Conservation (phyloP, 2,329 filamentous ascomycete species). For the Talaromyces sp. region DNA sequence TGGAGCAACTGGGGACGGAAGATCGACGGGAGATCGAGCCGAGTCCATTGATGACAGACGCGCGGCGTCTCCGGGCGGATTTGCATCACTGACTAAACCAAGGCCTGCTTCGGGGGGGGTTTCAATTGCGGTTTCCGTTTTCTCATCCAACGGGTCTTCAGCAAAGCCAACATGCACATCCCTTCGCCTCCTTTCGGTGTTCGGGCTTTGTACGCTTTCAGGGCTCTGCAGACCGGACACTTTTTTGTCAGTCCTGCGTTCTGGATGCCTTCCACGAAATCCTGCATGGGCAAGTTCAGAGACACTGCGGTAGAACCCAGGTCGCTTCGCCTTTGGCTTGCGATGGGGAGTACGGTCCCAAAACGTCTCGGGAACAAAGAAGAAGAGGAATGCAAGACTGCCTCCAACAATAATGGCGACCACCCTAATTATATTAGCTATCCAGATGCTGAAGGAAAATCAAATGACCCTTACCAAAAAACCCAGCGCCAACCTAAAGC, state of each 20-base stretch:
- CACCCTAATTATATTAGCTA: constrained; percentile 56
- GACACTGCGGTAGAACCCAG: constrained; percentile 35
- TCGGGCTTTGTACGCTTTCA: constrained; percentile 11
- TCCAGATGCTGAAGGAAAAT: constrained; percentile 2
- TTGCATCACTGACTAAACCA: not conserved
- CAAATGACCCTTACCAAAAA: constrained; percentile 63
- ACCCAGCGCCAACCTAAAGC: constrained; percentile 82
- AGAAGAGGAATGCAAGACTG: constrained; percentile 69
- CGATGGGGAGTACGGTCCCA: constrained; percentile 78
- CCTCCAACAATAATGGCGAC: constrained; percentile 76
- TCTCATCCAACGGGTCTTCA: constrained; percentile 32
- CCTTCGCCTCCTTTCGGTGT: constrained; percentile 27
- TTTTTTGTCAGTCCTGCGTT: constrained; percentile 21
- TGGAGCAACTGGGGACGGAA: not conserved
- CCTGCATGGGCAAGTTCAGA: constrained; percentile 38
- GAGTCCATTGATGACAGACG: constrained; percentile 21
- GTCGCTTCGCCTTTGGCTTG: constrained; percentile 44
- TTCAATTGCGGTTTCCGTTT: constrained; percentile 12
- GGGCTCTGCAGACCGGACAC: constrained; percentile 21
- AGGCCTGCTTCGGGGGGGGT: not conserved
- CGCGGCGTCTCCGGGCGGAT: constrained; percentile 22
- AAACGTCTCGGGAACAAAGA: constrained; percentile 93
- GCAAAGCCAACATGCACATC: constrained; percentile 60
- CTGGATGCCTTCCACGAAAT: constrained; percentile 36
- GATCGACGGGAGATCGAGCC: not conserved